phyloP scores from a whole-genome alignment of 1,139 yeast genomes.

The Diutina mesorugosa region DNA sequence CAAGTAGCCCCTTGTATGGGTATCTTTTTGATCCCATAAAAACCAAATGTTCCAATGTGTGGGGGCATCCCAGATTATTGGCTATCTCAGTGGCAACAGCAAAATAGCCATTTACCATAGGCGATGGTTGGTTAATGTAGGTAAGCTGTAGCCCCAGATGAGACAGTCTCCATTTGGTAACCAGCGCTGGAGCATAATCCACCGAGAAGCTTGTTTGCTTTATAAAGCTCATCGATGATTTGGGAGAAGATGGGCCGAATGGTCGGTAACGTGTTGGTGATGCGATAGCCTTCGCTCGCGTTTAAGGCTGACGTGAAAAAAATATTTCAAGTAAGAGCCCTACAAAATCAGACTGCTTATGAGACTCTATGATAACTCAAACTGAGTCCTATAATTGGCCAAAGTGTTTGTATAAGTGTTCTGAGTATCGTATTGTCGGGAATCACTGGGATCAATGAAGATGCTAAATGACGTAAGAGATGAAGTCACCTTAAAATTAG shows the following conservation, averaged over 20 bases:
- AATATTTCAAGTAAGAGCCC: background rate
- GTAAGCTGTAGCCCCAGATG: constrained; percentile 79
- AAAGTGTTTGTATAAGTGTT: no score
- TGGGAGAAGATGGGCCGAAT: background rate
- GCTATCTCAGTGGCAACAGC: constrained; percentile 89
- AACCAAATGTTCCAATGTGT: constrained; percentile 85
- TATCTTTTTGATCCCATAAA: constrained; percentile 88
- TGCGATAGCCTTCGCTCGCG: background rate
- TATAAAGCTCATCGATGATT: background rate
- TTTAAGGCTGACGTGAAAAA: background rate
- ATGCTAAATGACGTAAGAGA: no score
- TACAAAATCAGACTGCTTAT: no score
- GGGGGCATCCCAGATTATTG: constrained; percentile 88
- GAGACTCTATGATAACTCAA: no score
- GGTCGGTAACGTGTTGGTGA: background rate
- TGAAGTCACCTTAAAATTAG: no score
- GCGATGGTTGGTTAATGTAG: constrained; percentile 69
- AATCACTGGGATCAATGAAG: no score
- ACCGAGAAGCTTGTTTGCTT: constrained; percentile 37
- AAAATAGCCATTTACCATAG: constrained; percentile 84
- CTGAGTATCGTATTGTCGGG: no score
- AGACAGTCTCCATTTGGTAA: constrained; percentile 58
- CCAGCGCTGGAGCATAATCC: constrained; percentile 48
- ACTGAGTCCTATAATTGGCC: no score
- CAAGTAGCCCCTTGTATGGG: constrained; percentile 87